Evolutionary conservation across 2,329 filamentous ascomycete genomes (phyloP), one percentile per base, ranked within the genome.

Genomic region (Helotiales sp.): DNA sequence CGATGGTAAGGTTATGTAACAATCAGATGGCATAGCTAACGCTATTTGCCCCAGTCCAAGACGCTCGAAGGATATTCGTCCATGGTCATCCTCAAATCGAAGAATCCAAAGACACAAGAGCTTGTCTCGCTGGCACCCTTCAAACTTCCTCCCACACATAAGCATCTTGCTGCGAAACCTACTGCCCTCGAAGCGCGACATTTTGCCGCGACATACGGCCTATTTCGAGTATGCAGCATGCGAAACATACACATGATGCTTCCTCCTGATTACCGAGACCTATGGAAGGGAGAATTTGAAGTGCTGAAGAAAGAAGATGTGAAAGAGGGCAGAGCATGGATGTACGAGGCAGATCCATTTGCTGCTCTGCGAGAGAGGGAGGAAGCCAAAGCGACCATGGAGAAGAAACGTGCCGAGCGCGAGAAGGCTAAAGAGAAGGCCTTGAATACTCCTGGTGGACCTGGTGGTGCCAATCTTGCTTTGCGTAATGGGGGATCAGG

Each of bases 341-440:
- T 96, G 83, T 99, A 98, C 72, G 93, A 96, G 66, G 91, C 92
- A 10, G 95, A 99, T 69, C 95, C 95, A 0, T 99, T 99, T 76
- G 83, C 87, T 59, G 87, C 91, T 0, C 81, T 89, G 62, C 83
- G 87, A 64, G 90, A 96, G 73, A 81, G 90, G 52, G 89, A 96
- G 66, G 89, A 92, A 67, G 87, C 89, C 8, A 90, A 89, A 62
- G 85, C 83, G 1, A 79, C 85, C 2, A 84, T 87, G 46, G 89
- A 92, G 68, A 96, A 95, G 80, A 91, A 91, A 75, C 82, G 86
- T 57, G 85, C 83, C 62, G 90, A 95, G 67, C 79, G 82, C 29
- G 85, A 87, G 67, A 86, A 83, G 70, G 77, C 84, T 68, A 79
- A 84, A 75, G 85, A 88, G 61, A 90, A 89, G 73, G 86, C 86